Evolutionary conservation across 2,329 filamentous ascomycete genomes (phyloP), one percentile per base, ranked within the genome.

Genomic region (Chaetomium sp.): DNA sequence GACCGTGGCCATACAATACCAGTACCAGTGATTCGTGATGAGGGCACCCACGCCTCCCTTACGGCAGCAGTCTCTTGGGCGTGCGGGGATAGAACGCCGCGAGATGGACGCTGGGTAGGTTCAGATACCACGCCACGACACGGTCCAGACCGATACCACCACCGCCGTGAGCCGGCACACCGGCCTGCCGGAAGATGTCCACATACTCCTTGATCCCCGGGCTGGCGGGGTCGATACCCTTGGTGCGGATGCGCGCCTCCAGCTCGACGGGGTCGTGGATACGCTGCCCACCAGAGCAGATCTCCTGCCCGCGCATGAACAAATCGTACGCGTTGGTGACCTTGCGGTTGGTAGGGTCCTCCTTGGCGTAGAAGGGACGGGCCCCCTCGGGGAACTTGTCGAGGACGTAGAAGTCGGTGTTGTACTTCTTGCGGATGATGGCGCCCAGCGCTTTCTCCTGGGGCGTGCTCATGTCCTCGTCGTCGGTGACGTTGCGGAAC

Each of bases 351-450:
- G 85, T 80, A 2, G 86, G 85, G 74, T 91, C 90, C 61, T 91
- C 87, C 81, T 94, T 92, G 67, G 94, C 93, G 79, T 97, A 98
- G 79, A 97, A 97, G 5, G 94, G 94, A 33, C 95, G 87, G 23
- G 95, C 91, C 45, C 83, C 82, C 77, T 95, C 88, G 53, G 95
- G 95, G 83, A 97, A 99, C 79, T 98, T 95, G 82, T 98, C 94
- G 68, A 99, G 85, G 25, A 96, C 89, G 81, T 97, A 98, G 81
- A 98, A 98, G 80, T 99, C 95, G 66, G 93, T 95, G 75, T 90
- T 86, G 84, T 90, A 97, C 80, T 97, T 97, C 72, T 91, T 85
- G 64, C 91, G 89, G 70, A 98, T 87, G 56, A 98, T 83, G 29
- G 87, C 88, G 64, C 95, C 95, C 9, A 98, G 88, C n/a, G 90